Evolutionary conservation across 225 moss, liverwort and hornwort species (phyloP).

Genomic region (Polytrichum commune): DNA sequence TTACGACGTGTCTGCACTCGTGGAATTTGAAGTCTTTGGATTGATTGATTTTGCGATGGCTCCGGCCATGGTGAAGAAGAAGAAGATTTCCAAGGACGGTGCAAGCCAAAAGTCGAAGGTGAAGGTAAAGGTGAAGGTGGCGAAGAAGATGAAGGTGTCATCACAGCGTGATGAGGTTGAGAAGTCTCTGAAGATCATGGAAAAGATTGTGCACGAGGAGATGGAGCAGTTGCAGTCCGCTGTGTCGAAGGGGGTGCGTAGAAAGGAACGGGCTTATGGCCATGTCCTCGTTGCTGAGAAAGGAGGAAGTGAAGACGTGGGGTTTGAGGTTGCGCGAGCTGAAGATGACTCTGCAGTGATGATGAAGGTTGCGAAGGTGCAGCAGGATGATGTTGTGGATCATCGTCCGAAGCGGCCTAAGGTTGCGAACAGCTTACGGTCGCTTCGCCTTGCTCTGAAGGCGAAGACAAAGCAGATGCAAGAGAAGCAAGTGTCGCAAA

Average conservation of each 20-base stretch:
- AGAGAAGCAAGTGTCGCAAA: constrained; percentile 15
- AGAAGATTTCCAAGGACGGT: constrained; percentile 10
- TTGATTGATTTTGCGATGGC: constrained; percentile 14
- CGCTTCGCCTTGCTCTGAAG: constrained; percentile 38
- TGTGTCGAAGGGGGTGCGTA: constrained; percentile 14
- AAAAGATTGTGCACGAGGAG: constrained; percentile 24
- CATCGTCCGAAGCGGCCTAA: constrained; percentile 48
- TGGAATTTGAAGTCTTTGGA: not conserved
- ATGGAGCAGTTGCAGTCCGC: constrained; percentile 22
- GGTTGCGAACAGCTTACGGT: constrained; percentile 39
- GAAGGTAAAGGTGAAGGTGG: constrained; percentile 15
- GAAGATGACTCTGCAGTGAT: constrained; percentile 33
- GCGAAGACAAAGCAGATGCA: constrained; percentile 31
- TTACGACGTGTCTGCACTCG: too few species aligned
- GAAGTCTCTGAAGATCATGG: constrained; percentile 40
- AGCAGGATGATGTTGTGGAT: constrained; percentile 5
- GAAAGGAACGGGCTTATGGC: not conserved
- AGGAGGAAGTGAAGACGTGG: constrained; percentile 24
- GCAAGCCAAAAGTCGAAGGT: constrained; percentile 6
- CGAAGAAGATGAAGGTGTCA: constrained; percentile 8
- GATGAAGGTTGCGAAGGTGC: not conserved
- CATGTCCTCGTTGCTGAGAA: constrained; percentile 15
- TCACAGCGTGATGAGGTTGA: constrained; percentile 29
- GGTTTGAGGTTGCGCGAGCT: constrained; percentile 44
- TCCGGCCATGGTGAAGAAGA: constrained; percentile 29